Conservation (phyloP, 768 basidiomycete species). For the Leccinum imitatum region DNA sequence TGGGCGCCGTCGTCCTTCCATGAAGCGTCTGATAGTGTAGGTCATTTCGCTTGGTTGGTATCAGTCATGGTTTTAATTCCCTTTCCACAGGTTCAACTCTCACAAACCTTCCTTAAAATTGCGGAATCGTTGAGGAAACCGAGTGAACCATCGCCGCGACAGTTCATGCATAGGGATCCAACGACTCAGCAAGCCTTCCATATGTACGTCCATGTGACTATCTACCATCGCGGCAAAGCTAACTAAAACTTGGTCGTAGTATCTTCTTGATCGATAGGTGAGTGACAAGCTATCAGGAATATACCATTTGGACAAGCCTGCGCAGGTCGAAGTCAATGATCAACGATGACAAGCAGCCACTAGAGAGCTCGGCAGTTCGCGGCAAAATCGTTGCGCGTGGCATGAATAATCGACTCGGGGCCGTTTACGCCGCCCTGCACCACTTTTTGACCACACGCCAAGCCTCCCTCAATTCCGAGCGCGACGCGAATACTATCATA, state of each 20-base stretch:
- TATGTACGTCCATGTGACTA: slow-evolving; percentile 41
- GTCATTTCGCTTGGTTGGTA: slow-evolving; percentile 7
- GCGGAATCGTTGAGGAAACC: slow-evolving; percentile 56
- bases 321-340: slow-evolving; percentile 54
- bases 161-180: slow-evolving; percentile 53
- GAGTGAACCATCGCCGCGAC: slow-evolving; percentile 43
- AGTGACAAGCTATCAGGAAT: not conserved
- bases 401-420: slow-evolving; percentile 51
- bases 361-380: slow-evolving; percentile 36
- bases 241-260: not conserved
- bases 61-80: not conserved
- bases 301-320: not conserved
- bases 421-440: slow-evolving; percentile 52
- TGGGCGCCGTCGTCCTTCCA: slow-evolving; percentile 44
- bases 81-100: slow-evolving; percentile 44
- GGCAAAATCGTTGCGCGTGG: not conserved
- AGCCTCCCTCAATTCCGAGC: slow-evolving; percentile 34
- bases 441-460: slow-evolving; percentile 54
- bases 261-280: slow-evolving; percentile 27
- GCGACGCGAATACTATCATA: slow-evolving; percentile 59
- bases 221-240: not conserved
- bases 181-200: slow-evolving; percentile 52
- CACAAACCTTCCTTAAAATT: slow-evolving; percentile 54
- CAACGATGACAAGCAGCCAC: slow-evolving; percentile 39
- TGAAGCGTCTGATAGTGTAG: slow-evolving; percentile 50